phyloP scores from a whole-genome alignment of 768 basidiomycete species.

The Leccinum boreale region DNA sequence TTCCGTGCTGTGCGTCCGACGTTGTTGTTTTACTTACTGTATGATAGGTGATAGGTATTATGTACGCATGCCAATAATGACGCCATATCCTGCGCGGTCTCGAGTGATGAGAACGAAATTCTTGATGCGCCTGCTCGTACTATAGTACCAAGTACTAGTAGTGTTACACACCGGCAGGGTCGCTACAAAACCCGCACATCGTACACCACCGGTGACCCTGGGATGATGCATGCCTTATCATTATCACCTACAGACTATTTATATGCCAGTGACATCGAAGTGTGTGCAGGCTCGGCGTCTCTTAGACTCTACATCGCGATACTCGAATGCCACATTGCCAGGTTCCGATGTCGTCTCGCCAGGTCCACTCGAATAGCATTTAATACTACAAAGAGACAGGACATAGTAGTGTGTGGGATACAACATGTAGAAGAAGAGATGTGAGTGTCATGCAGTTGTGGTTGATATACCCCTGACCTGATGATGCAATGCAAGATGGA shows the following conservation, averaged over 20 bases:
- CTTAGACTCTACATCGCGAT: constrained; percentile 60
- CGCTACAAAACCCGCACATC: no score
- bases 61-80: no score
- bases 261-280: no score
- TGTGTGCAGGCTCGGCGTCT: background rate
- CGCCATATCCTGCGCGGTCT: no score
- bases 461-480: constrained; percentile 6
- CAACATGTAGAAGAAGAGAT: constrained; percentile 5
- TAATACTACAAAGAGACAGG: constrained; percentile 5
- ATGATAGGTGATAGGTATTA: background rate
- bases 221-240: no score
- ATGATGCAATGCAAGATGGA: constrained; percentile 12
- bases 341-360: constrained; percentile 62
- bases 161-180: no score
- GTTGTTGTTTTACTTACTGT: background rate
- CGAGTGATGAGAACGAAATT: no score
- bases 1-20: background rate
- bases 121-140: no score
- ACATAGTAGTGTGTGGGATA: constrained; percentile 7
- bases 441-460: constrained; percentile 6
- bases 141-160: no score
- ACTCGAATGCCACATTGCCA: constrained; percentile 82
- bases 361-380: background rate
- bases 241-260: background rate
- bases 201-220: no score